A percentile compares a stretch with the other conserved stretches of the same genome.
Evolutionary conservation across 1,139 yeast genomes (phyloP).

Genomic region (Taphrina wiesneri): DNA sequence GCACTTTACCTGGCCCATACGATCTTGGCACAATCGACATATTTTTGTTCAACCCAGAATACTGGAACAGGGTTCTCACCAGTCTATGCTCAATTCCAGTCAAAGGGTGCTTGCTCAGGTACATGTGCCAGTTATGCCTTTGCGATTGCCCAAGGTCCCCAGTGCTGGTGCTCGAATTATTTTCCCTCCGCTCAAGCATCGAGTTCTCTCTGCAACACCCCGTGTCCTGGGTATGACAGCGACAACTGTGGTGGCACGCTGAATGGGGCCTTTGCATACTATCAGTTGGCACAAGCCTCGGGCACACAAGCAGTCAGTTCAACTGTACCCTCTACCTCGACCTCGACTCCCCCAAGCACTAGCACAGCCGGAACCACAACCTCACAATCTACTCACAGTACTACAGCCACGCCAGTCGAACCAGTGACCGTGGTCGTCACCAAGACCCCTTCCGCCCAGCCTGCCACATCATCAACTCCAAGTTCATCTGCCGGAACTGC

Average conservation of each 20-base stretch:
- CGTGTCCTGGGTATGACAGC: slow-evolving; percentile 53
- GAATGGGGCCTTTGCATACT: slow-evolving; percentile 41
- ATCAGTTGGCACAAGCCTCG: slow-evolving; percentile 28
- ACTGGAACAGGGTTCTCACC: slow-evolving; percentile 38
- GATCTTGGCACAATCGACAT: slow-evolving; percentile 9
- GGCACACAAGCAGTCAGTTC: slow-evolving; percentile 17
- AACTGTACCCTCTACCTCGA: background rate
- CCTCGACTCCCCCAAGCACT: slow-evolving; percentile 7
- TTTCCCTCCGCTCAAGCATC: slow-evolving; percentile 51
- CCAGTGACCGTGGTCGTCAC: slow-evolving; percentile 27
- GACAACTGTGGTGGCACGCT: slow-evolving; percentile 52
- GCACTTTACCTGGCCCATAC: background rate
- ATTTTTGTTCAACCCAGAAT: slow-evolving; percentile 18
- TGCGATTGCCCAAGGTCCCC: slow-evolving; percentile 55
- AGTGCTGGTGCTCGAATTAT: slow-evolving; percentile 64
- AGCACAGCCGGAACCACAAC: slow-evolving; percentile 10
- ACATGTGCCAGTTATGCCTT: slow-evolving; percentile 54
- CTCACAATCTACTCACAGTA: background rate
- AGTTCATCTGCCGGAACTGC: background rate
- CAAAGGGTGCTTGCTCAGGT: slow-evolving; percentile 58
- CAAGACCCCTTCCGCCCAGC: slow-evolving; percentile 18
- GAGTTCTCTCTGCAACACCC: slow-evolving; percentile 49
- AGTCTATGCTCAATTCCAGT: slow-evolving; percentile 47
- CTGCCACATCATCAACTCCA: slow-evolving; percentile 17
- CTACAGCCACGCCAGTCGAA: slow-evolving; percentile 19